Evolutionary conservation across 139 green algal species (phyloP), one percentile per base, ranked within the genome.

Genomic region (Chlamydomonas incerta): DNA sequence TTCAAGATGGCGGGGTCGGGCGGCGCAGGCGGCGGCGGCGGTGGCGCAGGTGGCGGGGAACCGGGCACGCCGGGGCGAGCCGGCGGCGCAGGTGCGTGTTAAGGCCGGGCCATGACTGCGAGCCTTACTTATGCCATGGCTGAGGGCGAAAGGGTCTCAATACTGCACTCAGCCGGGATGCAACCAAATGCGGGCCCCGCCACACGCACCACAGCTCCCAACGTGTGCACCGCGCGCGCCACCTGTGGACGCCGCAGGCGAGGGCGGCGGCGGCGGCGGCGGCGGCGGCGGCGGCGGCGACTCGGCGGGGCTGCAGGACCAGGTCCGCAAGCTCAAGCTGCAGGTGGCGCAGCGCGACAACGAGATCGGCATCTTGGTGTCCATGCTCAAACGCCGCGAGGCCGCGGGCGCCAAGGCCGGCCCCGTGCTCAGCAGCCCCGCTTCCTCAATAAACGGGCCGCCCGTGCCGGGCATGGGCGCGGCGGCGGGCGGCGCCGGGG

Each of bases 341-440:
- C 93, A 96, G 90, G 90, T 97, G 41, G 75, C 93, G 72, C 95
- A 97, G 81, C 92, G 95, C 5, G 95, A 98, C 91, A 96, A 95
- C 86, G 95, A 98, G 85, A 96, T 98, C 87, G 93, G 89, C 87
- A 95, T 97, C 57, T 81, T 98, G 70, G 92, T 97, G n/a, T 81
- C 73, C 57, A 96, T 98, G 91, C 87, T 97, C 18, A 93, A 94
- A 69, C 80, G 83, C 37, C 74, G 79, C 20, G 86, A 89, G 47
- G 88, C 66, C 0, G 74, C n/a, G 8, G 76, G 31, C 28, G 67
- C 50, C 20, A 65, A 50, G 20, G n/a, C 11, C 5, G 57, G 41
- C 15, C 67, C 80, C 28, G 24, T 86, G 50, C 67, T 76, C 52
- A 52, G 31, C n/a, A 69, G 52, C 52, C 80, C 50, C 21, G 46